phyloP scores from a whole-genome alignment of 202 grass and related monocot species.

The Eragrostis tef region DNA sequence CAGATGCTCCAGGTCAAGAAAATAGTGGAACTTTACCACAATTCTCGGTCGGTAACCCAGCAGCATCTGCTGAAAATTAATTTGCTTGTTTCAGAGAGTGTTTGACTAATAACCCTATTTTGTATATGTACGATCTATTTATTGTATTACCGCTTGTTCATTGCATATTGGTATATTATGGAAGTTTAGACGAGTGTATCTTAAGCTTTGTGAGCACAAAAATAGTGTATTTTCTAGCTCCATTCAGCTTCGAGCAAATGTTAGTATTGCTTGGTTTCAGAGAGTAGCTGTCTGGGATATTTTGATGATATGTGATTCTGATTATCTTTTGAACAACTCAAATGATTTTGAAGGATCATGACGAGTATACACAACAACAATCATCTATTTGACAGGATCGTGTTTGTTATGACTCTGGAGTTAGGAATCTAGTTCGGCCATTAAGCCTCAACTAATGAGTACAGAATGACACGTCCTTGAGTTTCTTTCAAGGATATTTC shows the following conservation, averaged over 20 bases:
- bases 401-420: not conserved
- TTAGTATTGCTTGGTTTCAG: not conserved
- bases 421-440: not conserved
- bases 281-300: not conserved
- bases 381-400: not conserved
- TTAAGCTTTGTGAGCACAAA: slow-evolving; percentile 19
- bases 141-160: slow-evolving; percentile 5
- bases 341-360: not conserved
- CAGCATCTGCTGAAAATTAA: slow-evolving; percentile 73
- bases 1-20: slow-evolving; percentile 56
- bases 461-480: not conserved
- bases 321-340: too few relatives aligned
- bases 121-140: slow-evolving; percentile 40
- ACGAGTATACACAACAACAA: not conserved
- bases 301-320: not conserved
- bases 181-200: slow-evolving; percentile 16
- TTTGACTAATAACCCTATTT: slow-evolving; percentile 16
- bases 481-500: not conserved
- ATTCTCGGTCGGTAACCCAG: slow-evolving; percentile 61
- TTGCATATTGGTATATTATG: slow-evolving; percentile 20
- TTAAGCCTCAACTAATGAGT: not conserved
- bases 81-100: slow-evolving; percentile 12
- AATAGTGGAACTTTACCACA: slow-evolving; percentile 45
- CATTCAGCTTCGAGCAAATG: not conserved
- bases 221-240: slow-evolving; percentile 25